Base-by-base conservation (phyloP, 441 rosid genomes). In the Erysimum pusillum region DNA sequence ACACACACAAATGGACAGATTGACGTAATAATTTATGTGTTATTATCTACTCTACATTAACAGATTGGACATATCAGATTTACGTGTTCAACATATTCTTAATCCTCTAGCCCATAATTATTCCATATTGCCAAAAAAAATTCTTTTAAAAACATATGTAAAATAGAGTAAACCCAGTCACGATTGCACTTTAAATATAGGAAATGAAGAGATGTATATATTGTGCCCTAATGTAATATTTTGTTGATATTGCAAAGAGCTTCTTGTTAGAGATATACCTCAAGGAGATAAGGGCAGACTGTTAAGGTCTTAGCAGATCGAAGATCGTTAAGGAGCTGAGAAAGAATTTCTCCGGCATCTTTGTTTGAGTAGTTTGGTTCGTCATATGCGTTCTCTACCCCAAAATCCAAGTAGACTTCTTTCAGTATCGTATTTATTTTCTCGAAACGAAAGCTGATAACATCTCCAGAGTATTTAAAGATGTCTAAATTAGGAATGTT, bases 391-490 rank as follows among this genome's bases (percentile, higher is more conserved):
- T 17, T 0, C 42, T 82, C 81, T 13, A 25, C 31, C 6, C 65
- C 60, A 49, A 87, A 87, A 52, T 85, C 81, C 20, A 89, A 76
- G 10, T 80, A 70, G 4, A 75, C 83, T 63, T 87, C 75, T 28
- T 67, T 71, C 51, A 85, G 4, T 0, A 15, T 14, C 3, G 4
- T 32, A 9, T 9, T 11, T 35, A 6, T 2, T 3, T 7, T 67
- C 70, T 46, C 65, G 38, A 86, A 7, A 7, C 46, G 0, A 31
- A 85, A 63, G 0, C 12, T 5, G 6, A 73, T 42, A 6, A 76
- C 11, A 3, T 49, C 12, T 2, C 91, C 87, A 0, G 65, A 67
- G 56, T 80, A 85, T 72, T 84, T 86, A 9, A 85, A 68, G 44
- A 45, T 31, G 6, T 60, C 64, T 20, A 83, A 10, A 9, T 73